Base-by-base conservation (phyloP, 2,329 filamentous ascomycete genomes). In the Aspergillus piperis region DNA sequence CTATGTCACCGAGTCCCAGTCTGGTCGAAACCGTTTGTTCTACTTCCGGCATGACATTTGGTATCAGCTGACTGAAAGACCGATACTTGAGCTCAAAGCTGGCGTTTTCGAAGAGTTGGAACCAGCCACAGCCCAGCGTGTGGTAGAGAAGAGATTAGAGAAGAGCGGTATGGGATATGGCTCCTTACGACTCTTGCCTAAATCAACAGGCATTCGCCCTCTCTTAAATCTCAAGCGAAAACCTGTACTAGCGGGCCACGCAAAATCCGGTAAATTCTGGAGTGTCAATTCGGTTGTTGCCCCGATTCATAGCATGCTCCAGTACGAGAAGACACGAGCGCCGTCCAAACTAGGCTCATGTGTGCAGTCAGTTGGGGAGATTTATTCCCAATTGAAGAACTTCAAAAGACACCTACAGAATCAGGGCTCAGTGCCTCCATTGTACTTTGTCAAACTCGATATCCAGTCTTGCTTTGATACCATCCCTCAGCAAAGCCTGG, bases 21-120 rank as follows among this genome's bases (percentile, higher is more conserved):
- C 82, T 1, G 87, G 96, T 71, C 88, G 89, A 15, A 92, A 95
- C 68, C 86, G 87, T 27, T 78, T 98, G 0, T 96, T 96, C 75
- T 99, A 92, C 77, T 98, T 97, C 72, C 90, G 94, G 3, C 95
- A 99, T 65, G 95, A 99, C 74, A 82, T 95, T 8, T 99, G 95
- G 95, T 86, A 85, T 54, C 83, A 83, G 42, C 76, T 98, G 36
- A 86, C 89, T 1, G 88, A 93, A 67, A 90, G 92, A 6, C 86
- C 89, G 0, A 80, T 97, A 71, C 75, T 81, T 1, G 78, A 78
- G 0, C 78, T 98, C 21, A 95, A 90, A 70, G 66, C 78, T 2
- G 83, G 79, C 8, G 92, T 96, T 84, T 91, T 97, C 64, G 89
- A 95, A 65, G 90, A 95, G 68, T 78, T 97, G 42, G 85, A 83